phyloP scores from a whole-genome alignment of 495 filamentous ascomycete genomes.

The Parachaetomium inaequale region DNA sequence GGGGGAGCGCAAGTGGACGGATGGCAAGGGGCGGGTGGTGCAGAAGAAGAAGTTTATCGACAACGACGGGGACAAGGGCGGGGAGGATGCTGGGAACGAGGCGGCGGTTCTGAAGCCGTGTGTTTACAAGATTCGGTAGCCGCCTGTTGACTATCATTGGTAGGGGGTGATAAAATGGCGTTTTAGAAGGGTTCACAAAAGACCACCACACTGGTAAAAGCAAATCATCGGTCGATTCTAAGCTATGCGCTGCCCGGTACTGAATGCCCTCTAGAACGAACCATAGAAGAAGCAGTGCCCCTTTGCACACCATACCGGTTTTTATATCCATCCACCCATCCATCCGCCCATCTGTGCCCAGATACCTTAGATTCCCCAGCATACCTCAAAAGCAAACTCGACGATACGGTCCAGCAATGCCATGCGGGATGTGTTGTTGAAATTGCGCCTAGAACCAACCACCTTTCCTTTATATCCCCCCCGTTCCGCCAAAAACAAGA shows the following conservation, averaged over 20 bases:
- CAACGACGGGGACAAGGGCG: slow-evolving; percentile 50
- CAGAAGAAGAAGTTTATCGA: slow-evolving; percentile 60
- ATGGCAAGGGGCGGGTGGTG: slow-evolving; percentile 10
- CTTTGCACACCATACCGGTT: not conserved
- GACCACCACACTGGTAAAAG: no score
- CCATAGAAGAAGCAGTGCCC: not conserved
- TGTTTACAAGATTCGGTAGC: slow-evolving; percentile 85
- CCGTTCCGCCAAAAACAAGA: not conserved
- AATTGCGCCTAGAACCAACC: slow-evolving; percentile 7
- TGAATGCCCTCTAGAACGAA: slow-evolving; percentile 1
- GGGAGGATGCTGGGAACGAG: slow-evolving; percentile 55
- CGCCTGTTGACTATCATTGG: not conserved
- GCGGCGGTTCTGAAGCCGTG: slow-evolving; percentile 85
- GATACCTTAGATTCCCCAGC: not conserved
- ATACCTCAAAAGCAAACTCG: not conserved
- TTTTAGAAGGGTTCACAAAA: not conserved
- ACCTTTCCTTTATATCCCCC: slow-evolving; percentile 1
- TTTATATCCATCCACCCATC: not conserved
- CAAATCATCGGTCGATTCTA: slow-evolving; percentile 11
- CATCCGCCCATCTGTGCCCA: not conserved
- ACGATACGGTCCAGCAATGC: not conserved
- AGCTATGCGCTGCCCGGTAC: slow-evolving; percentile 8
- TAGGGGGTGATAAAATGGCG: not conserved
- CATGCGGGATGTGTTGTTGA: not conserved
- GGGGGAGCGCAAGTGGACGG: slow-evolving; percentile 6